Conservation (phyloP, 495 filamentous ascomycete species). For the Hypoxylon trugodes region DNA sequence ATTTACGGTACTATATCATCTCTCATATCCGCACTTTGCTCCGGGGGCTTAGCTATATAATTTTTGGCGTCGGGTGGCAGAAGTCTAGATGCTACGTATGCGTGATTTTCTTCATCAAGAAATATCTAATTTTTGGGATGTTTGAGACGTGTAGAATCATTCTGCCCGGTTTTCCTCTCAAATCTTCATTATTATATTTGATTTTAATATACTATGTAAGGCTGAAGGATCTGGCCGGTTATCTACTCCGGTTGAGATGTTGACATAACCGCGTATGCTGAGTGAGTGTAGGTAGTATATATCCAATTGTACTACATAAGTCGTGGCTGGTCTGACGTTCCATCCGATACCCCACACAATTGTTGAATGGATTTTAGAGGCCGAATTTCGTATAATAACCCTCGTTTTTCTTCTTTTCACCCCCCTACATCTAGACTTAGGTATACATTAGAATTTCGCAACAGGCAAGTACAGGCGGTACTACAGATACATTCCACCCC, state of each 20-base stretch:
- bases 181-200: not conserved
- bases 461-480: slow-evolving; percentile 33
- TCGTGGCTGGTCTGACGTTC: slow-evolving; percentile 25
- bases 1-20: slow-evolving; percentile 12
- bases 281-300: slow-evolving; percentile 18
- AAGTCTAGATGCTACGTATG: too few relatives aligned
- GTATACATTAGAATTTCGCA: slow-evolving; percentile 9
- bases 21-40: slow-evolving; percentile 10
- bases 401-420: slow-evolving; percentile 5
- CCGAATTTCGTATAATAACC: slow-evolving; percentile 12
- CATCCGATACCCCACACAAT: slow-evolving; percentile 25
- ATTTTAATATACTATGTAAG: slow-evolving; percentile 14
- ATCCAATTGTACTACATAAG: not conserved
- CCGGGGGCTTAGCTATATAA: slow-evolving; percentile 12
- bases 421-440: not conserved
- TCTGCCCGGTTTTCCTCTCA: too few relatives aligned
- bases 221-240: slow-evolving; percentile 14
- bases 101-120: not conserved
- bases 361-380: slow-evolving; percentile 8
- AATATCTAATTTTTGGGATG: too few relatives aligned
- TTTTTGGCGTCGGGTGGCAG: not conserved
- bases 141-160: too few relatives aligned
- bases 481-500: slow-evolving; percentile 4
- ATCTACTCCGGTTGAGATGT: slow-evolving; percentile 10
- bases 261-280: slow-evolving; percentile 23